phyloP scores from a whole-genome alignment of 2,329 filamentous ascomycete genomes.

The Xylariaceae sp. region DNA sequence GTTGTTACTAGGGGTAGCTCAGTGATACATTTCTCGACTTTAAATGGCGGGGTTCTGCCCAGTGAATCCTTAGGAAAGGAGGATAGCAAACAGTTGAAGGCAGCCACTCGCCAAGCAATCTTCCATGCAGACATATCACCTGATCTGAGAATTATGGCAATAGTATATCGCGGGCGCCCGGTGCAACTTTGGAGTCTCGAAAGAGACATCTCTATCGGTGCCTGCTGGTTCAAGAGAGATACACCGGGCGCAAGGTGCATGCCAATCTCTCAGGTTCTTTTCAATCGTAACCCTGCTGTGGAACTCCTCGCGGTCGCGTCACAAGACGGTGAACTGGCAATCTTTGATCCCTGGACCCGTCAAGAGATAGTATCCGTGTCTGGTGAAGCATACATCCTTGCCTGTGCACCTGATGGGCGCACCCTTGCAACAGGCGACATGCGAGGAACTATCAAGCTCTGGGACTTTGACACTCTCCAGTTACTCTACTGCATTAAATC shows the following conservation, averaged over 20 bases:
- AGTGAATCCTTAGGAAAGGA: neutral
- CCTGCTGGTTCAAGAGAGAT: slow-evolving; percentile 13
- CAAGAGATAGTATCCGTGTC: slow-evolving; percentile 9
- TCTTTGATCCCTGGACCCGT: slow-evolving; percentile 11
- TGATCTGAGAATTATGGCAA: slow-evolving; percentile 8
- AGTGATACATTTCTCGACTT: slow-evolving; percentile 1
- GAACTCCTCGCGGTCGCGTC: slow-evolving; percentile 14
- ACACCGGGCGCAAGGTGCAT: neutral
- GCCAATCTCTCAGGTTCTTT: slow-evolving; percentile 10
- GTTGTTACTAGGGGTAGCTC: slow-evolving; percentile 1
- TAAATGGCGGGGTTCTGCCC: neutral
- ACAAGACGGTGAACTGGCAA: slow-evolving; percentile 12
- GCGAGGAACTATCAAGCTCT: slow-evolving; percentile 14
- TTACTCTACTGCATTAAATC: slow-evolving; percentile 14
- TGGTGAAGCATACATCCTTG: slow-evolving; percentile 11
- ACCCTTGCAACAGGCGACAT: slow-evolving; percentile 12
- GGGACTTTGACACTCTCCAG: slow-evolving; percentile 11
- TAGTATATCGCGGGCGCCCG: slow-evolving; percentile 11
- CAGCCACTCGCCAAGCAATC: slow-evolving; percentile 3
- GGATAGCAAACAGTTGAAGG: neutral
- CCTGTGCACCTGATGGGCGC: slow-evolving; percentile 9
- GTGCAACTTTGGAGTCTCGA: slow-evolving; percentile 15
- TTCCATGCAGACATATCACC: slow-evolving; percentile 13
- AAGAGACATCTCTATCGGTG: slow-evolving; percentile 3
- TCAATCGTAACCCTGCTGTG: slow-evolving; percentile 16